Evolutionary conservation across 768 basidiomycete genomes (phyloP).

Genomic region (Gloeopeniophorella convolvens): DNA sequence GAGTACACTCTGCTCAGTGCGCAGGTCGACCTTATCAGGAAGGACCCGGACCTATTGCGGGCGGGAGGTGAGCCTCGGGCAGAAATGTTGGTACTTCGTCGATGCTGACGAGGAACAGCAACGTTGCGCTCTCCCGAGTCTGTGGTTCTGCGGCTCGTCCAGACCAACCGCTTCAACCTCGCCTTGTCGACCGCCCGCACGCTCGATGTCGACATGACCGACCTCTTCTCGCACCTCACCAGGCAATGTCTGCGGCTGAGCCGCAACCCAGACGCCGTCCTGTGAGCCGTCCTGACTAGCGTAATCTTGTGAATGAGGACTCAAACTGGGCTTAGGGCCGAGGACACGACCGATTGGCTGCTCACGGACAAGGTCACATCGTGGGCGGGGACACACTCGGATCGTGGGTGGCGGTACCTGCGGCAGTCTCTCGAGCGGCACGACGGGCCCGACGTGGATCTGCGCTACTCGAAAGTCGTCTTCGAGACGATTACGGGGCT

Average conservation of each 20-base stretch:
- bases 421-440: conserved; percentile 73
- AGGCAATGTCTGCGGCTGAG: conserved; percentile 73
- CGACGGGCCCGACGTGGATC: conserved; percentile 65
- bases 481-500: conserved; percentile 70
- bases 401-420: conserved; percentile 85
- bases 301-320: conserved; percentile 3
- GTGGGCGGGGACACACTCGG: conserved; percentile 76
- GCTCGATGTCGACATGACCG: conserved; percentile 80
- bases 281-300: conserved; percentile 37
- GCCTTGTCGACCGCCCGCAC: conserved; percentile 73
- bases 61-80: conserved; percentile 52
- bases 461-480: conserved; percentile 67
- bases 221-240: conserved; percentile 73
- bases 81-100: conserved; percentile 3
- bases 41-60: conserved; percentile 55
- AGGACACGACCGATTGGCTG: conserved; percentile 76
- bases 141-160: conserved; percentile 72
- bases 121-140: conserved; percentile 46
- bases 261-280: conserved; percentile 48
- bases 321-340: conserved; percentile 41
- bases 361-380: conserved; percentile 71
- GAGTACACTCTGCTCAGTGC: conserved; percentile 73
- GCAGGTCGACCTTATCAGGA: conserved; percentile 64
- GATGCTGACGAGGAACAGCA: conserved; percentile 24
- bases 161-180: conserved; percentile 69